Evolutionary conservation across 1,139 yeast genomes (phyloP), one percentile per base, ranked within the genome.

Genomic region (Sugiyamaella japonica): DNA sequence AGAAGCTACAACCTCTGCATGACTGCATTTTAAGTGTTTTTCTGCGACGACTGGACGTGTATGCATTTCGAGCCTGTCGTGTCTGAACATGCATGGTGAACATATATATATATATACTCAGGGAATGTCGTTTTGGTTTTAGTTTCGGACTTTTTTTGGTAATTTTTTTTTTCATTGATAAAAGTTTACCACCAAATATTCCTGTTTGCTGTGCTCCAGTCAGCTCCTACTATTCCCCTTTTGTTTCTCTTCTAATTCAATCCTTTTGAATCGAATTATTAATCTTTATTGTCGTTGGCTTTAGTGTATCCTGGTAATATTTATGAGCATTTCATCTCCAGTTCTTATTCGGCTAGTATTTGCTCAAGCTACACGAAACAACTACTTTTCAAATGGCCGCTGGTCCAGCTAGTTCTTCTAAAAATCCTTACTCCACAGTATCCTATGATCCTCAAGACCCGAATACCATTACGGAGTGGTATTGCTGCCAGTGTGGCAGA

Each of bases 401-500:
- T 37, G 43, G 50, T 37, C 42, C 50, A 41, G 50, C 50, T 29
- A 47, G 25, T 47, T 17, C 43, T 10, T 16, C 34, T 28, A 23
- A 36, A 6, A 47, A 47, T 34, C 43, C 43, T 12, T 34, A 31
- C 37, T 37, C 50, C 12, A 48, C 51, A 39, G 17, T 36, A 31
- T 39, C 28, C 9, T 56, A 59, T 42, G 63, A 63, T 54, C 67
- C 68, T 62, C 70, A 59, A 15, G 71, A 67, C 54, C 71, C 70
- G 8, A 59, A 65, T 49, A 68, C 69, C 28, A 68, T 70, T 48
- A 65, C 68, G 7, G 72, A 70, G 48, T 71, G 74, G 74, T 69
- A 70, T 63, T 71, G 74, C 61, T 71, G 74, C 58, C 68, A 67
- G 48, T 71, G 74, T 52, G 73, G 67, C 7, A 59, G 66, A 47